Base-by-base conservation (phyloP, 1,139 yeast genomes). In the Nakaseomyces sp. region DNA sequence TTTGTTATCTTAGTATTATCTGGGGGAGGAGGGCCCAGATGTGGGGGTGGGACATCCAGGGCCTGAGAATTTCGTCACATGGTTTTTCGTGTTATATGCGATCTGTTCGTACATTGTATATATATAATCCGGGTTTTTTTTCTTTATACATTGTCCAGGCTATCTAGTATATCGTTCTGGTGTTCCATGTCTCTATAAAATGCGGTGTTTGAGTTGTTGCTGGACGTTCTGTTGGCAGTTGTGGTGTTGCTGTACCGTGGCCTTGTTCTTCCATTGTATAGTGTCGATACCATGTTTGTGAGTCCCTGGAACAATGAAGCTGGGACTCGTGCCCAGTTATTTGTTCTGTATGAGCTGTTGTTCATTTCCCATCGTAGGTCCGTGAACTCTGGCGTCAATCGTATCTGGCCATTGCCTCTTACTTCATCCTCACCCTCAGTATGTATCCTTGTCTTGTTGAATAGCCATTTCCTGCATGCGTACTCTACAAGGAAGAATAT, bases 401-500 rank as follows among this genome's bases (percentile, higher is more conserved):
- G n/a, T 3, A 26, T 26, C 5, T 10, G 13, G 8, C 29, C 29
- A 10, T 10, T 6, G 24, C 24, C 24, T 22, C 9, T 9, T 3
- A 7, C 24, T 22, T 22, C 24, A 7, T 22, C n/a, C 13, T 12
- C 31, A n/a, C 31, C 6, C 5, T 6, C 13, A 28, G 33, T 30
- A n/a, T 18, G 17, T 8, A 5, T 16, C 18, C 19, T 10, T 16
- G 31, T 13, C 19, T 38, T 24, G 38, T 25, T 25, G 39, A 36
- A 28, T 19, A 60, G 47, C 53, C 57, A 50, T 20, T 61, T 50
- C 40, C 64, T 72, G 58, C 46, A 55, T 58, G 42, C 56, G 26
- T 51, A 49, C 45, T 61, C 67, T 5, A 69, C 72, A 30, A 61
- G 43, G 37, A 64, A 50, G 31, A 70, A 70, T 15, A 69, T 69